A percentile compares a stretch with the other conserved stretches of the same genome.
phyloP scores from a whole-genome alignment of 441 rosid genomes.

The Corymbia calophylla region DNA sequence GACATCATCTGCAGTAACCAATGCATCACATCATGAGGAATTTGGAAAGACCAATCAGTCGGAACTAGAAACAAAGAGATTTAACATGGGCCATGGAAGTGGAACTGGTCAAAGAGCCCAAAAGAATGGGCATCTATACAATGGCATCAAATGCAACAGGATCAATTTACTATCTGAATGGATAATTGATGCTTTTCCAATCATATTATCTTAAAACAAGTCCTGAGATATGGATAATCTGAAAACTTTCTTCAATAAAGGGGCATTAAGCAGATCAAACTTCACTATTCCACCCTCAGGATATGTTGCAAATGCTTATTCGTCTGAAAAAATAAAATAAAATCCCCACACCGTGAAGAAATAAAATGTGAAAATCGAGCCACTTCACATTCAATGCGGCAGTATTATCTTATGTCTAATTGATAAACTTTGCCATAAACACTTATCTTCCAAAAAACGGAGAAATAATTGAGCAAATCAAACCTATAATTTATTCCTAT shows the following conservation, averaged over 20 bases:
- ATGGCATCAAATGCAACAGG: background rate
- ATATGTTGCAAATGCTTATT: background rate
- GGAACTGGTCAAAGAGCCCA: background rate
- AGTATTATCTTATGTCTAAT: background rate
- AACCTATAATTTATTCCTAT: background rate
- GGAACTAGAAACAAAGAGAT: background rate
- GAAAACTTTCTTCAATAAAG: background rate
- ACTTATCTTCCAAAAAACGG: background rate
- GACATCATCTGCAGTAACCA: conserved; percentile 69
- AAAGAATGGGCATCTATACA: background rate
- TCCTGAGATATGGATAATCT: background rate
- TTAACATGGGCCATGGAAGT: background rate
- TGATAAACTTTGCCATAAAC: background rate
- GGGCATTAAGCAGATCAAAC: background rate
- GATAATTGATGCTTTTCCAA: background rate
- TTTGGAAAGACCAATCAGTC: no score
- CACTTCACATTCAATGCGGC: background rate
- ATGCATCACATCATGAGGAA: background rate
- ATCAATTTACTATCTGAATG: background rate
- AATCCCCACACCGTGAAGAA: background rate
- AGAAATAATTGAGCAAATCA: background rate
- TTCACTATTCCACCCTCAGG: background rate
- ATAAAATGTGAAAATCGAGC: background rate
- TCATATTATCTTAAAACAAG: background rate
- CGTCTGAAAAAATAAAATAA: background rate